phyloP scores from a whole-genome alignment of 306 rosid species.

The Quercus agrifolia region DNA sequence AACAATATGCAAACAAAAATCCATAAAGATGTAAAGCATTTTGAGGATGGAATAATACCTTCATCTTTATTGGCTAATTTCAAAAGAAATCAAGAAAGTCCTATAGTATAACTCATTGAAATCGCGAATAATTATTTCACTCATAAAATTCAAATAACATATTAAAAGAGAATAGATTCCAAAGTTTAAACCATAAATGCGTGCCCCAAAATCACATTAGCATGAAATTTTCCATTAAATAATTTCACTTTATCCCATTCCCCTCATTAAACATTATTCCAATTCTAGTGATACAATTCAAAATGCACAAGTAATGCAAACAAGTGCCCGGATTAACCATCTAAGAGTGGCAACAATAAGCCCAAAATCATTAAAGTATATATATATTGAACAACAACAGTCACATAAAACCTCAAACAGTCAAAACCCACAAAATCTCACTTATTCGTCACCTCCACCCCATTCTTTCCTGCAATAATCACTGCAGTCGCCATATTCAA shows the following conservation, averaged over 20 bases:
- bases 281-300: background rate
- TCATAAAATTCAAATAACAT: background rate
- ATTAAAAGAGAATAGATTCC: background rate
- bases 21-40: background rate
- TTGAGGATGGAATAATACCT: background rate
- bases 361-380: background rate
- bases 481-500: conserved; percentile 76
- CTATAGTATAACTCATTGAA: too few relatives aligned
- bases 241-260: conserved; percentile 5
- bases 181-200: background rate
- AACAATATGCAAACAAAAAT: background rate
- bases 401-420: background rate
- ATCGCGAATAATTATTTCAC: background rate
- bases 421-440: conserved; percentile 19
- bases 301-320: background rate
- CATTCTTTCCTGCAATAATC: conserved; percentile 56
- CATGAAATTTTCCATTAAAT: background rate
- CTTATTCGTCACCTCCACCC: conserved; percentile 57
- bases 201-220: background rate
- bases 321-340: background rate
- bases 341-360: background rate
- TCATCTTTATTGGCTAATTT: background rate
- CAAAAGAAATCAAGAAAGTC: too few relatives aligned
- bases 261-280: conserved; percentile 13
- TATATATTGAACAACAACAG: conserved; percentile 7